These are phyloP conservation scores for Lepraria neglecta DNA, from an alignment of 495 filamentous ascomycete genomes.

Conservation along the genomic window DNA sequence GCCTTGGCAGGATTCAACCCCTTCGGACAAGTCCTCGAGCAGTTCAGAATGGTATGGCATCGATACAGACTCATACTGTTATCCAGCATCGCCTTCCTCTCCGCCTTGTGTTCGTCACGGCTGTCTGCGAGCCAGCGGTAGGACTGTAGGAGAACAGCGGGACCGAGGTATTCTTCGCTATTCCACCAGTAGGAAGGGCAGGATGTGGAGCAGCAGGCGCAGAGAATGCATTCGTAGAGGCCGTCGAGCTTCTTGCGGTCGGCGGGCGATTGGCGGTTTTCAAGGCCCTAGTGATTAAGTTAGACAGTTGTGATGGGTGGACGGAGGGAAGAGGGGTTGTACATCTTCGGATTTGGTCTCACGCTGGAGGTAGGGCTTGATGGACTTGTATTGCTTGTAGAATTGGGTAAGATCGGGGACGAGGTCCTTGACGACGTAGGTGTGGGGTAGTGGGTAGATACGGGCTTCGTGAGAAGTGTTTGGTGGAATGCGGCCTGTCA, in stretches of 20 bases:
- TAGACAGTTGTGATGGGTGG: conserved; percentile 7
- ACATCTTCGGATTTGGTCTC: conserved; percentile 71
- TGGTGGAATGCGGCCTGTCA: conserved; percentile 82
- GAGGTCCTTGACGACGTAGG: conserved; percentile 97
- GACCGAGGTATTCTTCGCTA: conserved; percentile 93
- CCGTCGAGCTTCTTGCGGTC: conserved; percentile 96
- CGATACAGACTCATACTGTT: conserved; percentile 98
- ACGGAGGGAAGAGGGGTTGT: conserved; percentile 33
- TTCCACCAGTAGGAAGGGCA: conserved; percentile 99
- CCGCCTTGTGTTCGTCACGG: conserved; percentile 76
- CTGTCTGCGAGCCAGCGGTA: conserved; percentile 95
- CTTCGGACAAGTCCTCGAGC: conserved; percentile 94
- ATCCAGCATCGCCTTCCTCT: conserved; percentile 85
- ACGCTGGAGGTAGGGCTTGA: conserved; percentile 95
- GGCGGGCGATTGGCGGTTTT: conserved; percentile 79
- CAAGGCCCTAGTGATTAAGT: conserved; percentile 57
- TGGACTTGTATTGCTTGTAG: conserved; percentile 99
- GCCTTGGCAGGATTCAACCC: conserved; percentile 90
- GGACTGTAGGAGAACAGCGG: conserved; percentile 89
- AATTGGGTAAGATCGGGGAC: conserved; percentile 95
- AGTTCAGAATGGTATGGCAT: conserved; percentile 99
- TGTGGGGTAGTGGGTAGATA: conserved; percentile 98
- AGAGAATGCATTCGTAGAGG: conserved; percentile 98
- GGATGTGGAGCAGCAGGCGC: conserved; percentile 97
- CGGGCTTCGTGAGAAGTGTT: conserved; percentile 74